Conservation (phyloP, 257 asterid genomes). For the Perilla frutescens region DNA sequence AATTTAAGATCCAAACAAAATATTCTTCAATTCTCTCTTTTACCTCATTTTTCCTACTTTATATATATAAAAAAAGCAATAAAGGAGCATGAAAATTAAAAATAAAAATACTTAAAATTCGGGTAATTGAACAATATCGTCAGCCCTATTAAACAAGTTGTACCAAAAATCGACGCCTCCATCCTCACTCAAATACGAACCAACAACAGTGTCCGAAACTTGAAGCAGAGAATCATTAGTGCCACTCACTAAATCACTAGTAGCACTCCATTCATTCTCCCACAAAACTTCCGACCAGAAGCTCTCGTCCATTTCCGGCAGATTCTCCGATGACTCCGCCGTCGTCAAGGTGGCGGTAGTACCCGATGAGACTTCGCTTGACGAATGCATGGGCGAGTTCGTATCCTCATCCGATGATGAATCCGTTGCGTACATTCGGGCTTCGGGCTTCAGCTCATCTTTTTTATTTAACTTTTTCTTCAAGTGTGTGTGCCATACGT, state of each 20-base stretch:
- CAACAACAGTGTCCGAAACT: conserved; percentile 8
- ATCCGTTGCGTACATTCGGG: not conserved
- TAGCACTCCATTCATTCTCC: conserved; percentile 11
- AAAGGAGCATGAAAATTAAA: not conserved
- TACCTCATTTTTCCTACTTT: not conserved
- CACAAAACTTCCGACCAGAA: conserved; percentile 43
- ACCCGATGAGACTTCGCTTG: conserved; percentile 34
- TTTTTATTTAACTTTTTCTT: conserved; percentile 39
- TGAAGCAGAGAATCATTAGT: conserved; percentile 18
- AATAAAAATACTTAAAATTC: not conserved
- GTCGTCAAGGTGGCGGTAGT: not conserved
- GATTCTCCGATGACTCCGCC: conserved; percentile 11
- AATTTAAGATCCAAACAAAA: not conserved
- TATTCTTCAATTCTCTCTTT: not conserved
- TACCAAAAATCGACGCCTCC: conserved; percentile 29
- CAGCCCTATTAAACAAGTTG: conserved; percentile 21
- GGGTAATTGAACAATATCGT: conserved; percentile 15
- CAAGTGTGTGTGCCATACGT: conserved; percentile 53
- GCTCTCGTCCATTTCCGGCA: conserved; percentile 40
- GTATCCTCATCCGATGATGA: conserved; percentile 2
- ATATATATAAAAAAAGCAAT: not conserved
- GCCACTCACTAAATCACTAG: conserved; percentile 22
- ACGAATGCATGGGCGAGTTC: conserved; percentile 22
- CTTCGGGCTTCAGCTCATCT: not conserved
- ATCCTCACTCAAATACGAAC: conserved; percentile 22